A percentile compares a stretch with the other conserved stretches of the same genome.
These are phyloP conservation scores for Zymoseptoria brevis DNA, from an alignment of 2,329 filamentous ascomycete species.

Conservation along the genomic window DNA sequence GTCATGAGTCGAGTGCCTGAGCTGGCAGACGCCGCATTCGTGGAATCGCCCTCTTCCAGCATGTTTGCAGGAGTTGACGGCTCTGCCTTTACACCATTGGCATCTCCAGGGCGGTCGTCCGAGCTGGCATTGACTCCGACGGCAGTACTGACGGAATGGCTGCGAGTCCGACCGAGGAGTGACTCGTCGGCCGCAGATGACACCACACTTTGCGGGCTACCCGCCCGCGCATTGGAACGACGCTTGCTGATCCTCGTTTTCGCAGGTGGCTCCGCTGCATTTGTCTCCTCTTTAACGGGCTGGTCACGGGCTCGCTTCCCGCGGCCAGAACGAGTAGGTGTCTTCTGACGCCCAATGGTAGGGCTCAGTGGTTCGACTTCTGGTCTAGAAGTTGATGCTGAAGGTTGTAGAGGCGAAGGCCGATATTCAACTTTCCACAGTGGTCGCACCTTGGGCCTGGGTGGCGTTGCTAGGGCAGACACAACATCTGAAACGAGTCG, in stretches of 20 bases:
- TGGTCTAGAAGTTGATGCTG: conserved; percentile 20
- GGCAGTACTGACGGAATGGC: conserved; percentile 42
- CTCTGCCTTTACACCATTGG: conserved; percentile 40
- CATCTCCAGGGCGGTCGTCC: conserved; percentile 34
- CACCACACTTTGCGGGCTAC: conserved; percentile 33
- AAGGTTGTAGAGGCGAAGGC: conserved; percentile 13
- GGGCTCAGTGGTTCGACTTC: conserved; percentile 30
- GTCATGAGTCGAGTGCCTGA: conserved; percentile 21
- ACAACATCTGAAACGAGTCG: conserved; percentile 20
- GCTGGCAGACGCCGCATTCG: conserved; percentile 18
- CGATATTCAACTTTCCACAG: conserved; percentile 26
- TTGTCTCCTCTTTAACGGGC: conserved; percentile 10
- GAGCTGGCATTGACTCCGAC: conserved; percentile 33
- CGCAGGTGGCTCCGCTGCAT: conserved; percentile 7
- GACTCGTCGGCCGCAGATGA: conserved; percentile 42
- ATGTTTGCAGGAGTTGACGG: conserved; percentile 38
- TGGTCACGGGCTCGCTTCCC: conserved; percentile 8
- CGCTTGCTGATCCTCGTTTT: conserved; percentile 10
- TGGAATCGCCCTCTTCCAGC: conserved; percentile 31
- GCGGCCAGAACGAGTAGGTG: conserved; percentile 9
- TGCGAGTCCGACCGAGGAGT: conserved; percentile 38
- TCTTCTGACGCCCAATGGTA: conserved; percentile 20
- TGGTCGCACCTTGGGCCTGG: conserved; percentile 11
- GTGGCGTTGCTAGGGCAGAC: conserved; percentile 23
- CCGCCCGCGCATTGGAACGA: conserved; percentile 12